Conservation (phyloP, 2,329 filamentous ascomycete species). For the Aureobasidium mangrovei region DNA sequence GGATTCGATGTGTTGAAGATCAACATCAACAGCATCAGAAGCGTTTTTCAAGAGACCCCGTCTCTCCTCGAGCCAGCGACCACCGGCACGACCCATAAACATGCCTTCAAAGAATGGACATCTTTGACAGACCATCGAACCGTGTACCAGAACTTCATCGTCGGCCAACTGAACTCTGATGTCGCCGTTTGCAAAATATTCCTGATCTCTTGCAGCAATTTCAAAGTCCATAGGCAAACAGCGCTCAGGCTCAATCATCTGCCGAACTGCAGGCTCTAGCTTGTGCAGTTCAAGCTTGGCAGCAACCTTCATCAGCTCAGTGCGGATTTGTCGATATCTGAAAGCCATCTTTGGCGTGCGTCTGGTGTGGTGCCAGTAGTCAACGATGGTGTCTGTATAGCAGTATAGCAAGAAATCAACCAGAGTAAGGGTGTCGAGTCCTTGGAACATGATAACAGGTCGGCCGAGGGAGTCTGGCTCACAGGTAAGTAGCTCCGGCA, state of each 20-base stretch:
- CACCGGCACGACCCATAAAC: constrained; percentile 78
- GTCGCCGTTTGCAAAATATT: constrained; percentile 73
- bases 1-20: constrained; percentile 70
- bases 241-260: constrained; percentile 58
- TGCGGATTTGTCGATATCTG: constrained; percentile 69
- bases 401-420: constrained; percentile 71
- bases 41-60: constrained; percentile 41
- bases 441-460: constrained; percentile 55
- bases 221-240: constrained; percentile 63
- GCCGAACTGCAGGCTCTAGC: constrained; percentile 67
- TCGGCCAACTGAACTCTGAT: constrained; percentile 69
- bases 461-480: constrained; percentile 43
- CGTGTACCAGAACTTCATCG: constrained; percentile 62
- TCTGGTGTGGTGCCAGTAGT: constrained; percentile 75
- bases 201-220: constrained; percentile 56
- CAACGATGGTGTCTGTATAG: constrained; percentile 71
- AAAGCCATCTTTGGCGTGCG: constrained; percentile 56
- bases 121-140: constrained; percentile 66
- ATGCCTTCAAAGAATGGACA: constrained; percentile 90
- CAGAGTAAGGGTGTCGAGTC: constrained; percentile 67
- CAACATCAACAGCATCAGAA: constrained; percentile 54
- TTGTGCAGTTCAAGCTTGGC: constrained; percentile 59
- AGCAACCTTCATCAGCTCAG: constrained; percentile 81
- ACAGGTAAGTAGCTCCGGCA: constrained; percentile 54
- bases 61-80: constrained; percentile 71